Evolutionary conservation across 140 eudicot species (phyloP).

Genomic region (Anethum foeniculum): DNA sequence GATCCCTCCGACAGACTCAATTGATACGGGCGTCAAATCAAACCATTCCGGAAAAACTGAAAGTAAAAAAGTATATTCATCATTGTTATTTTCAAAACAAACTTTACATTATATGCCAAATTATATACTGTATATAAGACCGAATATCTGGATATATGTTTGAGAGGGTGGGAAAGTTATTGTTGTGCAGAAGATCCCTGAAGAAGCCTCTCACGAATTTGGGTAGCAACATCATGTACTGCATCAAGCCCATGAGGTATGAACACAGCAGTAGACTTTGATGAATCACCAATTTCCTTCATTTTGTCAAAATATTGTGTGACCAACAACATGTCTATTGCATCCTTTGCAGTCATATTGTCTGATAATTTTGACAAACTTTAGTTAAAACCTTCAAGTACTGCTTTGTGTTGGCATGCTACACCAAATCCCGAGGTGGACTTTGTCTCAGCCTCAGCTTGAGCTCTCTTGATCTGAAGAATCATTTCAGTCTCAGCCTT

Average conservation of each 20-base stretch:
- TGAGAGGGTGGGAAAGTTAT: neutral
- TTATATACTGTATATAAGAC: neutral
- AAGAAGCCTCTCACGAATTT: conserved; percentile 55
- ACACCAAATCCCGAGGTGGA: conserved; percentile 45
- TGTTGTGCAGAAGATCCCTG: conserved; percentile 26
- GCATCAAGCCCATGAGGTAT: too few species aligned
- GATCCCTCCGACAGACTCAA: too few species aligned
- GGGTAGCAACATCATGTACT: conserved; percentile 48
- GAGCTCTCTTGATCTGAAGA: conserved; percentile 45
- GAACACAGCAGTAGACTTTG: conserved; percentile 52
- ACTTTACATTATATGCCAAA: neutral
- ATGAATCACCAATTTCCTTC: conserved; percentile 56
- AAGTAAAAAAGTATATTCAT: neutral
- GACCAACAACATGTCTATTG: conserved; percentile 54
- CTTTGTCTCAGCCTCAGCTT: conserved; percentile 51
- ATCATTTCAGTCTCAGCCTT: conserved; percentile 56
- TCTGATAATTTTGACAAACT: conserved; percentile 47
- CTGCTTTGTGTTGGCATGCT: conserved; percentile 47
- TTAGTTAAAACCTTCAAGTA: conserved; percentile 51
- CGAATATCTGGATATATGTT: neutral
- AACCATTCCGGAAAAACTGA: neutral
- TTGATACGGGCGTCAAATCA: too few species aligned
- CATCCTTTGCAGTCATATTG: conserved; percentile 47
- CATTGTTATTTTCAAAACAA: neutral
- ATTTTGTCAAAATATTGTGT: conserved; percentile 55